Percentiles rank a stretch among this genome's conserved stretches.
These are phyloP conservation scores for Vishniacozyma victoriae DNA, from an alignment of 768 basidiomycete genomes.

Conservation along the genomic window DNA sequence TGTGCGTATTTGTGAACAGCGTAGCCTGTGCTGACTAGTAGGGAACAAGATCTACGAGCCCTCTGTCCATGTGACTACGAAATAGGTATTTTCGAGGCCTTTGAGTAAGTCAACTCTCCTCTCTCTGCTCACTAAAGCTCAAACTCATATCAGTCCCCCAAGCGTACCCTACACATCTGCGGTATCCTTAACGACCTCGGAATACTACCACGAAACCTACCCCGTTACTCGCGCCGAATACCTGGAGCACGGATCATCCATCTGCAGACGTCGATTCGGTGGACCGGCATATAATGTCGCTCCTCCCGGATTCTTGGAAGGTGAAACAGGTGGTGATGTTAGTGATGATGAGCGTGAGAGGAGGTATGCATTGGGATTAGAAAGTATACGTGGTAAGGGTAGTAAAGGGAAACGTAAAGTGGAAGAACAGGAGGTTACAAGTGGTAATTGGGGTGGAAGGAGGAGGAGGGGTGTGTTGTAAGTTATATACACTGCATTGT, in stretches of 20 bases:
- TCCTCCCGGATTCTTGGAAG: conserved; percentile 30
- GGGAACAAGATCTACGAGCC: conserved; percentile 65
- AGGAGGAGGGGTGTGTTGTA: conserved; percentile 20
- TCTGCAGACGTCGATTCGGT: conserved; percentile 67
- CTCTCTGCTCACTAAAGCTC: background rate
- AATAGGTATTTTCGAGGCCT: conserved; percentile 64
- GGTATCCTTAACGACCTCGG: conserved; percentile 54
- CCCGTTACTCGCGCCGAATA: conserved; percentile 77
- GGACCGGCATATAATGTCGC: conserved; percentile 31
- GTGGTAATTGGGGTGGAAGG: conserved; percentile 42
- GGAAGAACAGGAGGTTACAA: conserved; percentile 38
- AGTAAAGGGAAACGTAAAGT: conserved; percentile 16
- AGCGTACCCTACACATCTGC: conserved; percentile 36
- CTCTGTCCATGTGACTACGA: conserved; percentile 77
- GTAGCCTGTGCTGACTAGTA: conserved; percentile 43
- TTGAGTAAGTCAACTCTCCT: conserved; percentile 57
- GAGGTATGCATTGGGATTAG: conserved; percentile 37
- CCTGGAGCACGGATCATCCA: conserved; percentile 70
- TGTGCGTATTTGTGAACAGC: conserved; percentile 55
- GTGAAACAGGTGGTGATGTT: conserved; percentile 11
- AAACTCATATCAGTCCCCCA: conserved; percentile 20
- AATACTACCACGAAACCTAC: conserved; percentile 53
- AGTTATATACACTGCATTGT: too few species aligned
- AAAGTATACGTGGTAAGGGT: conserved; percentile 14
- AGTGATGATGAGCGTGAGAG: conserved; percentile 40